phyloP scores from a whole-genome alignment of 768 basidiomycete species.

The Lentinula lateritia region DNA sequence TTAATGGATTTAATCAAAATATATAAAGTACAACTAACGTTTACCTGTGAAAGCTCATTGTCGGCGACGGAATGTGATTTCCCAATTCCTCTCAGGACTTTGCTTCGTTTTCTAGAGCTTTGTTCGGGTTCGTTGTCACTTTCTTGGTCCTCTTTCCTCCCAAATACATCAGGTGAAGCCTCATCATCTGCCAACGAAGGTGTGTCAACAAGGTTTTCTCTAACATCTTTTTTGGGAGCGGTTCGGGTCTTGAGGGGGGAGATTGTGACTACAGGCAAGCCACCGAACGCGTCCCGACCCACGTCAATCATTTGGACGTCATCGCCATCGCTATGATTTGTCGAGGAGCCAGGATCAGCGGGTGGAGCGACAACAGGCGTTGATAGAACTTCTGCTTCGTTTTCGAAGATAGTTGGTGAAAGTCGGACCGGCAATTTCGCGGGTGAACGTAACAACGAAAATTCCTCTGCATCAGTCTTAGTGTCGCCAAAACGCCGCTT shows the following conservation, averaged over 20 bases:
- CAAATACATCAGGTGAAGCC: conserved; percentile 7
- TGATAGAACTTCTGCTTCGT: not conserved
- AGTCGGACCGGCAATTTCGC: not conserved
- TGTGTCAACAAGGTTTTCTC: not conserved
- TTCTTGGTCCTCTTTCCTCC: not conserved
- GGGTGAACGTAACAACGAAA: conserved; percentile 4
- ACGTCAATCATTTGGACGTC: not conserved
- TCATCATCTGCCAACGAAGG: conserved; percentile 11
- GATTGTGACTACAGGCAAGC: not conserved
- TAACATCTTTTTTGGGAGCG: not conserved
- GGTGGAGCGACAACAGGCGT: not conserved
- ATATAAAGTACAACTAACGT: too few relatives aligned
- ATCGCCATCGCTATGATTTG: not conserved
- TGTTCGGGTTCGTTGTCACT: not conserved
- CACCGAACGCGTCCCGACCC: not conserved
- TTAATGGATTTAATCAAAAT: not conserved
- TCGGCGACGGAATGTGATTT: not conserved
- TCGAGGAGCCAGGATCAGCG: not conserved
- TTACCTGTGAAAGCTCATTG: not conserved
- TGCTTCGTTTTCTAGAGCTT: not conserved
- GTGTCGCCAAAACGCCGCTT: not conserved
- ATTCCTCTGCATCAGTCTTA: not conserved
- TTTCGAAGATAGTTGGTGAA: not conserved
- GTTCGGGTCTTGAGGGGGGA: not conserved
- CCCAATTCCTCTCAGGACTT: not conserved